A percentile compares a stretch with the other conserved stretches of the same genome.
Evolutionary conservation across 768 basidiomycete species (phyloP).

Genomic region (Cyclocybe aegerita): DNA sequence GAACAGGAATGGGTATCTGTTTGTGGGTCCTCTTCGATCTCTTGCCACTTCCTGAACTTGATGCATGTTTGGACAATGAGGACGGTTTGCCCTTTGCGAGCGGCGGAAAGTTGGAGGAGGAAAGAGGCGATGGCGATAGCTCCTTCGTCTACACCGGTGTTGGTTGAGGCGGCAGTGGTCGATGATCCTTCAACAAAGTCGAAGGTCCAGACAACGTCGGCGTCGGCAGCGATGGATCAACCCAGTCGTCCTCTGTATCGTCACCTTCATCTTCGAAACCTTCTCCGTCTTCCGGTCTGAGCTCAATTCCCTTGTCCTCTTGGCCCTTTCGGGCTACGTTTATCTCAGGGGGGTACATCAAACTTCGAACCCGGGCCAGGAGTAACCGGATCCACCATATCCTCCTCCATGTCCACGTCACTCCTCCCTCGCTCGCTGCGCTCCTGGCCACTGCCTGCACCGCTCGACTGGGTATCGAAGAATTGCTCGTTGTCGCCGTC

Average conservation of each 20-base stretch:
- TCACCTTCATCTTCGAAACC: slow-evolving; percentile 46
- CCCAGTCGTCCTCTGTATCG: slow-evolving; percentile 64
- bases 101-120: slow-evolving; percentile 11
- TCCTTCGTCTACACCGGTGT: slow-evolving; percentile 9
- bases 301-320: slow-evolving; percentile 19
- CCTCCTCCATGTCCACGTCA: slow-evolving; percentile 71
- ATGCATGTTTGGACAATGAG: slow-evolving; percentile 5
- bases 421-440: slow-evolving; percentile 43
- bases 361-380: slow-evolving; percentile 54
- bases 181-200: slow-evolving; percentile 19
- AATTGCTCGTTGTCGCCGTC: slow-evolving; percentile 46
- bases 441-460: slow-evolving; percentile 25
- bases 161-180: slow-evolving; percentile 40
- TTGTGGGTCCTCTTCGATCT: slow-evolving; percentile 38
- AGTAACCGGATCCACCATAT: slow-evolving; percentile 68
- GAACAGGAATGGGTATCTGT: slow-evolving; percentile 41
- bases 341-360: slow-evolving; percentile 25
- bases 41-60: slow-evolving; percentile 20
- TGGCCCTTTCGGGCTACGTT: slow-evolving; percentile 25
- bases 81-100: slow-evolving; percentile 16
- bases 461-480: slow-evolving; percentile 51
- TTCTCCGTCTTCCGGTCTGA: slow-evolving; percentile 27
- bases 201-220: slow-evolving; percentile 15
- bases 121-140: slow-evolving; percentile 15
- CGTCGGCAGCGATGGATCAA: slow-evolving; percentile 58